Evolutionary conservation across 805 yeast species (phyloP).

Genomic region (Yamadazyma sp.): DNA sequence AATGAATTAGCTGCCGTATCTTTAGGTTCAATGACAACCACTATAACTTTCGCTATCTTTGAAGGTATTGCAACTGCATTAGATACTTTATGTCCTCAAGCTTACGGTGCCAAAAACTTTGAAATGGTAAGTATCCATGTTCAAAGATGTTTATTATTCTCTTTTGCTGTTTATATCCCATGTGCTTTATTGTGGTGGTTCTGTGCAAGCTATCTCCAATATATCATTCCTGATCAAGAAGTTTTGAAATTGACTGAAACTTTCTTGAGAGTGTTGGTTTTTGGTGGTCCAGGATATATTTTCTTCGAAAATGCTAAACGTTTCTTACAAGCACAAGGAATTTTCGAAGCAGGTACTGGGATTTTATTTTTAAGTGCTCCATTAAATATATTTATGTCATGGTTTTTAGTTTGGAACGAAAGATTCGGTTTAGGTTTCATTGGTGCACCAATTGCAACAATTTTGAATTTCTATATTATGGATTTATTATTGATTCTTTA

Average conservation of each 20-base stretch:
- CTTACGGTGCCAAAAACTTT: constrained; percentile 42
- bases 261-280: constrained; percentile 32
- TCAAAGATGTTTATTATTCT: constrained; percentile 36
- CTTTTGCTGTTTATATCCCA: constrained; percentile 34
- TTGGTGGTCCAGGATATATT: constrained; percentile 44
- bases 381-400: constrained; percentile 36
- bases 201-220: constrained; percentile 24
- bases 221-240: constrained; percentile 29
- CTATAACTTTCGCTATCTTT: constrained; percentile 42
- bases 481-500: constrained; percentile 32
- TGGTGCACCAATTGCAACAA: constrained; percentile 44
- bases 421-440: constrained; percentile 38
- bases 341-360: constrained; percentile 46
- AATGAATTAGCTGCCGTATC: constrained; percentile 46
- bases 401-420: constrained; percentile 42
- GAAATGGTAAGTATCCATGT: constrained; percentile 35
- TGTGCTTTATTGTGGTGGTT: constrained; percentile 42
- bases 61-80: constrained; percentile 47
- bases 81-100: constrained; percentile 45
- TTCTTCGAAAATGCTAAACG: constrained; percentile 41
- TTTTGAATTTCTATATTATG: constrained; percentile 43
- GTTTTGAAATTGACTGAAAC: constrained; percentile 32
- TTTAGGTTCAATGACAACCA: constrained; percentile 42
- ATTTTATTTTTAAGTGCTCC: constrained; percentile 41
- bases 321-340: constrained; percentile 45